Evolutionary conservation across 768 basidiomycete species (phyloP).

Genomic region (Nevesoporus exiguus): DNA sequence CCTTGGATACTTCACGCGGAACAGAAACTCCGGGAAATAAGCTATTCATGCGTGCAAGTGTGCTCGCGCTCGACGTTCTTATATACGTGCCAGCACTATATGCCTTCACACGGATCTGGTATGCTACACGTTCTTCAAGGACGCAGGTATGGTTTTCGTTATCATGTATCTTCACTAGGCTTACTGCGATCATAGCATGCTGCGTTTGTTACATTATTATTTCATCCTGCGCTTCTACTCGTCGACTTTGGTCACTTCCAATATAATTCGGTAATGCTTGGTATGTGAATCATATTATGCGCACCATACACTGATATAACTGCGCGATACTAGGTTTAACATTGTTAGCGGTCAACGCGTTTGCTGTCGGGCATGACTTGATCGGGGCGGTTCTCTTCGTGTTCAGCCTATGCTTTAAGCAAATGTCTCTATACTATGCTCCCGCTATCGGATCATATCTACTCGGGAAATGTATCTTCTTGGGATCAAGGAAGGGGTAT

Average conservation of each 20-base stretch:
- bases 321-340: conserved; percentile 52
- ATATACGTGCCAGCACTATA: conserved; percentile 75
- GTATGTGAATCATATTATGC: conserved; percentile 35
- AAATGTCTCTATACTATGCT: conserved; percentile 94
- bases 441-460: conserved; percentile 91
- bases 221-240: conserved; percentile 81
- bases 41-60: conserved; percentile 78
- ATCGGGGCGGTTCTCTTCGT: conserved; percentile 79
- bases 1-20: conserved; percentile 64
- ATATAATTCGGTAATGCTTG: conserved; percentile 94
- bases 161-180: not conserved
- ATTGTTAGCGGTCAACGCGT: conserved; percentile 63
- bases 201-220: conserved; percentile 65
- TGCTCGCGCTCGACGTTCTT: conserved; percentile 62
- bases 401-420: conserved; percentile 87
- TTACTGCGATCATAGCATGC: conserved; percentile 33
- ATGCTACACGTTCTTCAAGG: conserved; percentile 64
- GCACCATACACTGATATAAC: not conserved
- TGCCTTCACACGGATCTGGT: conserved; percentile 64
- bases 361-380: conserved; percentile 66
- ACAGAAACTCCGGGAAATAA: conserved; percentile 64
- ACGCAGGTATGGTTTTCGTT: conserved; percentile 57
- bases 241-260: conserved; percentile 95
- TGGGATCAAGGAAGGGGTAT: conserved; percentile 71
- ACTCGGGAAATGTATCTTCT: conserved; percentile 82